These are phyloP conservation scores for Luffa aegyptiaca DNA, from an alignment of 306 rosid genomes.

Conservation along the genomic window DNA sequence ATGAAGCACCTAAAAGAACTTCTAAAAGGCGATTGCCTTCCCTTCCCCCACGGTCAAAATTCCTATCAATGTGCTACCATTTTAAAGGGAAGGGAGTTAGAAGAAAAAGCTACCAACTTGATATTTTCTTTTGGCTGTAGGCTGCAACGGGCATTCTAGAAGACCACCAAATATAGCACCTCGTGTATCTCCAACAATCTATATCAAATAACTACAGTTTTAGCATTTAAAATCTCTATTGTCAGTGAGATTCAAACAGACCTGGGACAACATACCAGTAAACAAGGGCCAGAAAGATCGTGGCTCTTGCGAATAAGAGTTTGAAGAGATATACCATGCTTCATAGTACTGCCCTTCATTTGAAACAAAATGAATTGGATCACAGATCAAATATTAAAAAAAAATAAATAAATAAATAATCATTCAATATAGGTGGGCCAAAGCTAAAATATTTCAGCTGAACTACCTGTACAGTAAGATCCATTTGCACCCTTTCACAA, in stretches of 20 bases:
- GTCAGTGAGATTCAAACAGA: not conserved
- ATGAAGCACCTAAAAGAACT: slow-evolving; percentile 5
- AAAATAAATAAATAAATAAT: not conserved
- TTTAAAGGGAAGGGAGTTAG: not conserved
- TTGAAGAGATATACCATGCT: slow-evolving; percentile 94
- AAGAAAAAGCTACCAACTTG: slow-evolving; percentile 40
- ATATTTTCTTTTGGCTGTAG: slow-evolving; percentile 78
- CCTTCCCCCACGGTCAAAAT: not conserved
- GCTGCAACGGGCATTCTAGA: slow-evolving; percentile 75
- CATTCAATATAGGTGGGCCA: slow-evolving; percentile 1
- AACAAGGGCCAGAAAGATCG: slow-evolving; percentile 74
- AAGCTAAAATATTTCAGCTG: slow-evolving; percentile 14
- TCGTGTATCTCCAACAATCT: slow-evolving; percentile 87
- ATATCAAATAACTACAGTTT: slow-evolving; percentile 6
- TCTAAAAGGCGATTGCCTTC: not conserved
- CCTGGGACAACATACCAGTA: slow-evolving; percentile 47
- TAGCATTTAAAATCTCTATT: not conserved
- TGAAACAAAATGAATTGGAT: slow-evolving; percentile 39
- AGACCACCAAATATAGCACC: slow-evolving; percentile 96
- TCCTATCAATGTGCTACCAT: slow-evolving; percentile 6
- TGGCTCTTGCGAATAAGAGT: slow-evolving; percentile 90
- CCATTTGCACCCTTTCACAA: slow-evolving; percentile 93
- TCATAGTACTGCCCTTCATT: slow-evolving; percentile 98
- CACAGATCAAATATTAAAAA: slow-evolving; percentile 26
- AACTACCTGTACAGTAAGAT: slow-evolving; percentile 75